Evolutionary conservation across 2,329 filamentous ascomycete genomes (phyloP), one percentile per base, ranked within the genome.

Genomic region (Neodidymelliopsis sp.): DNA sequence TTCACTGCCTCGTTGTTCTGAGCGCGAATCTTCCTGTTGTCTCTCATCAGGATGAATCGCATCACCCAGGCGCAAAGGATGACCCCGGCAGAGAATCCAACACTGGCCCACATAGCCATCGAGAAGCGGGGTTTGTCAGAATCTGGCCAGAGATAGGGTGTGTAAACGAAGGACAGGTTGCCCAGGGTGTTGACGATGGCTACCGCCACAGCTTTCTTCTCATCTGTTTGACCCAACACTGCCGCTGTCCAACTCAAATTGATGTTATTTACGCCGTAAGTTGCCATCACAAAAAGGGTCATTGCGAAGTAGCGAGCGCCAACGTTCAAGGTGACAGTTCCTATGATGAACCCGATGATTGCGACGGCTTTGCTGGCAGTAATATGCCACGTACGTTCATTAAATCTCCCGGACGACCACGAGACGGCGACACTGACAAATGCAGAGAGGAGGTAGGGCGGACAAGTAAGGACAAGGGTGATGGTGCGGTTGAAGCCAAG

Each of bases 141-240:
- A 3, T 54, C 43, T 4, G 52, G 55, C 56, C 56, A 59, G 2
- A 59, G 43, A 12, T 60, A 60, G 8, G 54, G 52, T 2, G 54
- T 62, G 24, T 56, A 75, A 18, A 75, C 73, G 28, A 69, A 63
- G 9, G 66, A 60, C 33, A 67, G 22, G 22, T 75, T 76, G 2
- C 70, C 73, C 12, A 72, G 56, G 0, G 72, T 69, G 49, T 77
- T 76, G 4, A 73, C 73, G 15, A 76, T 69, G 1, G 72, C 71
- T 12, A 75, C 62, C 8, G 64, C 59, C 4, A 71, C 72, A 16
- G 74, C 72, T 33, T 72, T 73, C 60, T 76, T 77, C 49, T 74
- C 74, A 18, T 69, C 63, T 1, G 74, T 74, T 36, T 75, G 72
- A 2, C 69, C 71, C 4, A 74, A 56, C 0, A 70, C 71, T 4